Conservation (phyloP, 495 filamentous ascomycete species). For the Tuber borchii region DNA sequence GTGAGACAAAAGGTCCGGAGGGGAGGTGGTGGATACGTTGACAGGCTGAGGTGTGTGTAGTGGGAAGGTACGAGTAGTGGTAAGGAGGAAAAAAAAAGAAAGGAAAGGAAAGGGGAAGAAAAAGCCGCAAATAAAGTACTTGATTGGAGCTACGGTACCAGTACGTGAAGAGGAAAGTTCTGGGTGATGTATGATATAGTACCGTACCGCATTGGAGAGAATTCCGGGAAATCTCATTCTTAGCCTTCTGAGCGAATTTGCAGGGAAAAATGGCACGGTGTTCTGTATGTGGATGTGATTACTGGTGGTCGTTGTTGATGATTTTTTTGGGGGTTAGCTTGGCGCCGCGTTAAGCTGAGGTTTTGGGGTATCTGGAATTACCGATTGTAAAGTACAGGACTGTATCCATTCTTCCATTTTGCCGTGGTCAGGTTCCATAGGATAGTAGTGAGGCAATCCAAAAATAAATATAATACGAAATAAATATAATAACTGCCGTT, state of each 20-base stretch:
- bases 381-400: neutral
- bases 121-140: conserved; percentile 37
- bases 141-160: conserved; percentile 23
- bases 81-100: neutral
- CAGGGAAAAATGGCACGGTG: neutral
- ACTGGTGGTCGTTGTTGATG: neutral
- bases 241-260: neutral
- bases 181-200: neutral
- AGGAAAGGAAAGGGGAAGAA: conserved; percentile 9
- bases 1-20: conserved; percentile 7
- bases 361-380: neutral
- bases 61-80: conserved; percentile 12
- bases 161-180: neutral
- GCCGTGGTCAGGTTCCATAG: too few species aligned
- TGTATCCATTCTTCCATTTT: neutral
- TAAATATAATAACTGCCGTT: neutral
- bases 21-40: neutral
- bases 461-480: neutral
- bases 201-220: neutral
- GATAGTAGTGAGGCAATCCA: too few species aligned
- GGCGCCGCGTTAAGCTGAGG: neutral
- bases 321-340: neutral
- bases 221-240: conserved; percentile 1
- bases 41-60: neutral
- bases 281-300: neutral